Conservation (phyloP, 768 basidiomycete species). For the Lactifluus pinguis region DNA sequence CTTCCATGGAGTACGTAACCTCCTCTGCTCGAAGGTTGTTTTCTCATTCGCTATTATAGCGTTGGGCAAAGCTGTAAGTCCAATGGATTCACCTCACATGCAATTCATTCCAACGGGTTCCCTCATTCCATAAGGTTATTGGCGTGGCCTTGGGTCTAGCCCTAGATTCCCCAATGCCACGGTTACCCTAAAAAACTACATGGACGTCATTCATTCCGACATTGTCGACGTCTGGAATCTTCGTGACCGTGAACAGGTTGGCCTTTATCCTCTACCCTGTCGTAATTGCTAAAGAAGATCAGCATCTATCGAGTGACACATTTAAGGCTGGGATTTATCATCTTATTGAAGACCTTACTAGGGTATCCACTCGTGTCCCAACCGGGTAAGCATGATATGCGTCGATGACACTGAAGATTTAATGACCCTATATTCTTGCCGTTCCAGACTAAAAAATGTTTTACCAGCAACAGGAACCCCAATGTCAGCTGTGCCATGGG, state of each 20-base stretch:
- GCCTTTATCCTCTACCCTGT: background rate
- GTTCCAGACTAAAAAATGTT: background rate
- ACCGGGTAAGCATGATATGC: too few species aligned
- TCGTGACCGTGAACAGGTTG: background rate
- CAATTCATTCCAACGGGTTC: background rate
- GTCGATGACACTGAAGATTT: too few species aligned
- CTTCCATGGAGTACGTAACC: background rate
- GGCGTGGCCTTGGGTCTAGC: background rate
- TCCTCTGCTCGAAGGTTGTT: background rate
- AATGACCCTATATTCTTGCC: too few species aligned
- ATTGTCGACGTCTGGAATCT: constrained; percentile 3
- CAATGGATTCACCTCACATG: background rate
- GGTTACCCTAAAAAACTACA: background rate
- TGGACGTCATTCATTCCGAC: background rate
- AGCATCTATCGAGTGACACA: background rate
- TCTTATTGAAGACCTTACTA: background rate
- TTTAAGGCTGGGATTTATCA: background rate
- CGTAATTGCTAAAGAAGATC: background rate
- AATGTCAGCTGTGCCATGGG: background rate
- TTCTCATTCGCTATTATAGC: background rate
- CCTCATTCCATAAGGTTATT: background rate
- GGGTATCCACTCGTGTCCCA: too few species aligned
- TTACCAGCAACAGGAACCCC: background rate
- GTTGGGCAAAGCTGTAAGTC: constrained; percentile 6
- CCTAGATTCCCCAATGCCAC: background rate